Evolutionary conservation across 768 basidiomycete species (phyloP), one percentile per base, ranked within the genome.

Genomic region (Suillus subalutaceus): DNA sequence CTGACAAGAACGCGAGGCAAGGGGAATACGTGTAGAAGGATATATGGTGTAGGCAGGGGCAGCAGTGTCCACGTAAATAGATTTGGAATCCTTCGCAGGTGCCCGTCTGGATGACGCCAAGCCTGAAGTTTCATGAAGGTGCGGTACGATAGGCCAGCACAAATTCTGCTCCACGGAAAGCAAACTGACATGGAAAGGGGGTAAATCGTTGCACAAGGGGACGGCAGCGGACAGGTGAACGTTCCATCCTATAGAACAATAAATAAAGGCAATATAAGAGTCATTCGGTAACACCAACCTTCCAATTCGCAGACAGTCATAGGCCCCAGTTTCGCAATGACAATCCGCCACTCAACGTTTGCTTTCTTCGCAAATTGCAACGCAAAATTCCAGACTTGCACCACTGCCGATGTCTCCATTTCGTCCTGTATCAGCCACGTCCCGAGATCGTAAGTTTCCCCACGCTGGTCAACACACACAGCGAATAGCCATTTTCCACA

Each of bases 401-500:
- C 79, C 3, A 89, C 83, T 4, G 86, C 75, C 66, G 85, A 85
- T 16, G 77, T 76, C 66, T 83, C 80, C 7, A 74, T 72, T 16
- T 80, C 79, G 12, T 83, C 82, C 52, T 86, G 85, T n/a, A 82
- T 83, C 32, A 89, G 72, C 88, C 90, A 91, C 9, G 90, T 86
- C 9, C 84, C 86, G 35, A 89, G 72, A 67, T 91, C 87, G 70
- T 90, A 86, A 18, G 84, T 86, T 73, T 95, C 92, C 2, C 92
- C 94, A 2, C 90, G 82, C 73, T 94, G 87, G 72, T 96, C 94
- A 7, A 91, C 79, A 70, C 89, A 90, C 38, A 86, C 82, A n/a
- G 87, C 86, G 20, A 92, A 73, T 7, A 94, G 80, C 94, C 93
- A 95, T 73, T 89, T 90, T 12, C 89, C 85, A 65, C 90, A 91